Percentiles rank a stretch among this genome's conserved stretches.
These are phyloP conservation scores for Grosmannia huntii DNA, from an alignment of 2,329 filamentous ascomycete genomes.

Conservation along the genomic window DNA sequence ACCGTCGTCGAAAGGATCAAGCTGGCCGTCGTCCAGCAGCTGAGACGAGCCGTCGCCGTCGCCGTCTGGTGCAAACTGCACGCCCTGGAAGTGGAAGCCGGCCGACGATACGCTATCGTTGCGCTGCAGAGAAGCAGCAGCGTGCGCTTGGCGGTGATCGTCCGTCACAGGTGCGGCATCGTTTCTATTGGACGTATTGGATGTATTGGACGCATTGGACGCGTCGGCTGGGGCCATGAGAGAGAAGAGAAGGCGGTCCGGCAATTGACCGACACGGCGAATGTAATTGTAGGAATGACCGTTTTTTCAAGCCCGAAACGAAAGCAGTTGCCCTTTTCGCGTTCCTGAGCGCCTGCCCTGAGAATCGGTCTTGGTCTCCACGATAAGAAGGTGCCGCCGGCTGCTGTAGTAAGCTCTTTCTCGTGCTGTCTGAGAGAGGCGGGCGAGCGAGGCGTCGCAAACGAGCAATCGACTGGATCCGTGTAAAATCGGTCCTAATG, in stretches of 20 bases:
- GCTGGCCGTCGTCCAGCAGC: conserved; percentile 3
- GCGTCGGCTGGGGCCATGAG: background rate
- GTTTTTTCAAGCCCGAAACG: background rate
- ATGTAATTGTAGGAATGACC: too few species aligned
- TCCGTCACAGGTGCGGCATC: background rate
- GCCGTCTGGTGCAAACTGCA: conserved; percentile 6
- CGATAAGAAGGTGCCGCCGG: background rate
- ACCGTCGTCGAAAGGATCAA: conserved; percentile 3
- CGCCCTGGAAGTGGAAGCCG: conserved; percentile 5
- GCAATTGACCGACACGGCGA: background rate
- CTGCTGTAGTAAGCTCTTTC: background rate
- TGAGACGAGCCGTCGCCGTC: conserved; percentile 1
- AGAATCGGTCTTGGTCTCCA: background rate
- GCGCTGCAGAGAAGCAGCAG: conserved; percentile 3
- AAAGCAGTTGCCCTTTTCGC: background rate
- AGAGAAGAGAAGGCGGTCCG: background rate
- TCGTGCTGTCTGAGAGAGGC: background rate
- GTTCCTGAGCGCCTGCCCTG: background rate
- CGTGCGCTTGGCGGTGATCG: background rate
- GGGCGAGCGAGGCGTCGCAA: background rate
- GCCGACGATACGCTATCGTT: conserved; percentile 6
- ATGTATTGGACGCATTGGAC: background rate
- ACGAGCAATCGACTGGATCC: background rate
- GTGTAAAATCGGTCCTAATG: background rate
- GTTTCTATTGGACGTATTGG: background rate